phyloP scores from a whole-genome alignment of 2,329 filamentous ascomycete species.

The Talaromyces sp. region DNA sequence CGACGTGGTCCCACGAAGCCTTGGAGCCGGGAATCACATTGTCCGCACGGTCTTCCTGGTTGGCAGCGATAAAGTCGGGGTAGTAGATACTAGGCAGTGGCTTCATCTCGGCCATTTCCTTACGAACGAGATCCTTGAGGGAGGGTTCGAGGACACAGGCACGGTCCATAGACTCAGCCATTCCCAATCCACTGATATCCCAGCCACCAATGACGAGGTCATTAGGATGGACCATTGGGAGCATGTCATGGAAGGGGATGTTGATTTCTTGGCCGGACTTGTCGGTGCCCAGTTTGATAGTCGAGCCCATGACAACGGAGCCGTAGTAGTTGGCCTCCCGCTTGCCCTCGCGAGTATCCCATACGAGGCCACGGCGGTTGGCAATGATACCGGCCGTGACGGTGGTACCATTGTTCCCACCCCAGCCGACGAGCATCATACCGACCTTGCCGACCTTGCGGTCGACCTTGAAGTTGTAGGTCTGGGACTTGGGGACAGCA shows the following conservation, averaged over 20 bases:
- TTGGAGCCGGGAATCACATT: conserved; percentile 81
- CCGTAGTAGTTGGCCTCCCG: conserved; percentile 95
- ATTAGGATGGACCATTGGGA: conserved; percentile 97
- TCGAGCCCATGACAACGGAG: conserved; percentile 94
- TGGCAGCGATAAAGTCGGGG: conserved; percentile 97
- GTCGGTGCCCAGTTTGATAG: conserved; percentile 91
- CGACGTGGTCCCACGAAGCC: conserved; percentile 81
- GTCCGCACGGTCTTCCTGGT: conserved; percentile 94
- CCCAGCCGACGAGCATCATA: conserved; percentile 96
- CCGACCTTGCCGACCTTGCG: conserved; percentile 89
- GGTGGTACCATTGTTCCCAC: conserved; percentile 97
- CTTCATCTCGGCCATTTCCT: conserved; percentile 86
- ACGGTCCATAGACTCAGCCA: conserved; percentile 91
- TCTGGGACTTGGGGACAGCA: conserved; percentile 79
- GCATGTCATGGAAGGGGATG: conserved; percentile 87
- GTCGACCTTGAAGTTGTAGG: conserved; percentile 97
- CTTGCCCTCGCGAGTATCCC: conserved; percentile 89
- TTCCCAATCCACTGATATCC: conserved; percentile 91
- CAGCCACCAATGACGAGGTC: conserved; percentile 93
- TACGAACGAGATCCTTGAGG: conserved; percentile 81
- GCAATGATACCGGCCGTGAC: conserved; percentile 96
- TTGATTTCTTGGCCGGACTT: conserved; percentile 86
- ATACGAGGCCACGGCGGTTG: conserved; percentile 78
- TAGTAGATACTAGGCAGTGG: conserved; percentile 97
- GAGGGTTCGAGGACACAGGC: conserved; percentile 93